Percentiles rank a stretch among this genome's conserved stretches.
Conservation (phyloP, 2,329 filamentous ascomycete genomes). For the Talaromyces funiculosus region DNA sequence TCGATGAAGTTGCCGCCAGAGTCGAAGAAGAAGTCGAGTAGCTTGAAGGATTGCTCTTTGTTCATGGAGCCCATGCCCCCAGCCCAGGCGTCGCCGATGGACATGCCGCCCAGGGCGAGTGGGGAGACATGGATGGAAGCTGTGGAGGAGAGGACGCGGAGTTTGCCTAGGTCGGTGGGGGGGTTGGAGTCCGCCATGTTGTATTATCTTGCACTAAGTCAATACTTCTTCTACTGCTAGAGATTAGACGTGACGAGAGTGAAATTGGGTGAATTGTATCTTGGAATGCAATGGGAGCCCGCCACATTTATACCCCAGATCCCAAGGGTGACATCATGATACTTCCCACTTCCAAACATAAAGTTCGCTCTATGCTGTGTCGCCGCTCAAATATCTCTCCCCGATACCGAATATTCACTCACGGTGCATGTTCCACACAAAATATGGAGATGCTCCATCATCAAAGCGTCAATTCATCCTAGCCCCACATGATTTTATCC, state of each 20-base stretch:
- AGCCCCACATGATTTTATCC: background rate
- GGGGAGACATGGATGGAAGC: conserved; percentile 64
- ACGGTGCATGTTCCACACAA: background rate
- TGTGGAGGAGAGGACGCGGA: conserved; percentile 60
- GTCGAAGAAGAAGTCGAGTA: conserved; percentile 62
- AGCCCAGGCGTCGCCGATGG: conserved; percentile 38
- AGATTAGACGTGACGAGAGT: background rate
- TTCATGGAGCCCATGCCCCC: conserved; percentile 59
- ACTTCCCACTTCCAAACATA: background rate
- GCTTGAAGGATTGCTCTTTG: conserved; percentile 56
- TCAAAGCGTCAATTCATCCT: background rate
- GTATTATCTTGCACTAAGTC: background rate
- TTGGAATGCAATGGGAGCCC: background rate
- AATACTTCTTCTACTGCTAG: background rate
- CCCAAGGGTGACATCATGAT: background rate
- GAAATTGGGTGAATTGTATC: too few species aligned
- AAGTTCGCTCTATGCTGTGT: too few species aligned
- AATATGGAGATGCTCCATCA: background rate
- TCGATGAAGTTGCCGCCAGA: conserved; percentile 71
- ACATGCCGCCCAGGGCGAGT: conserved; percentile 42
- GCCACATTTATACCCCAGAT: background rate
- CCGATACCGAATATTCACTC: too few species aligned
- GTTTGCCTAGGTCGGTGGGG: conserved; percentile 57
- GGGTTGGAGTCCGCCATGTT: conserved; percentile 25
- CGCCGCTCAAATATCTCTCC: too few species aligned